These are phyloP conservation scores for Aureobasidium leucospermi DNA, from an alignment of 2,329 filamentous ascomycete genomes.

Conservation along the genomic window DNA sequence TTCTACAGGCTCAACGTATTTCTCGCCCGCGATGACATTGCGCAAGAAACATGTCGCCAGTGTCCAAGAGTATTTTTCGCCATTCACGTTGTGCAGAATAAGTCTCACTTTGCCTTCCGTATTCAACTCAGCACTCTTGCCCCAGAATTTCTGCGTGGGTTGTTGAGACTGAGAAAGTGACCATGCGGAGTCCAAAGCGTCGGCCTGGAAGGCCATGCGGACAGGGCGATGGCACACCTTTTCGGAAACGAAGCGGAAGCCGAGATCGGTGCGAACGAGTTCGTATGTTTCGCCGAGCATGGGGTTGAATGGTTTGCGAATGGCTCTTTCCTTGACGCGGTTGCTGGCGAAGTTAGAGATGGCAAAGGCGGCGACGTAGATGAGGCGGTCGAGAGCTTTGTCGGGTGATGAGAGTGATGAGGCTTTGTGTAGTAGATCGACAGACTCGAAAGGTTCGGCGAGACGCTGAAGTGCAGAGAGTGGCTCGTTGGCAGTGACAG, in stretches of 20 bases:
- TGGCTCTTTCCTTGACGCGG: constrained; percentile 80
- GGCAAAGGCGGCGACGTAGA: constrained; percentile 85
- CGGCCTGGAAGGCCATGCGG: constrained; percentile 86
- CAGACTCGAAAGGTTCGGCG: constrained; percentile 88
- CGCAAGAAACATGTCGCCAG: constrained; percentile 84
- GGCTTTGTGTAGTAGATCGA: constrained; percentile 71
- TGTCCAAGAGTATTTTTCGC: constrained; percentile 65
- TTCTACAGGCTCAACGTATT: constrained; percentile 92
- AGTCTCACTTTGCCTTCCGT: constrained; percentile 83
- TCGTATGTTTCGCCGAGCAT: constrained; percentile 95
- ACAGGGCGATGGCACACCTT: constrained; percentile 93
- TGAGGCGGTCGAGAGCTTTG: constrained; percentile 62
- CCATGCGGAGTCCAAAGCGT: constrained; percentile 57
- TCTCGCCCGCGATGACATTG: constrained; percentile 96
- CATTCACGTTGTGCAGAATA: constrained; percentile 51
- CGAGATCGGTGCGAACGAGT: constrained; percentile 76
- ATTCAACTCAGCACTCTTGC: constrained; percentile 88
- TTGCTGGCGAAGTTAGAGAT: constrained; percentile 76
- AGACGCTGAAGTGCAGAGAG: constrained; percentile 79
- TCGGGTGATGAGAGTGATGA: constrained; percentile 41
- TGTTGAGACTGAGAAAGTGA: constrained; percentile 79
- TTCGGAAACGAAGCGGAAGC: constrained; percentile 87
- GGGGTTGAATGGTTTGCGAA: constrained; percentile 95
- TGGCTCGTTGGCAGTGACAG: constrained; percentile 92
- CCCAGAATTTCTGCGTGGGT: constrained; percentile 96